Conservation (phyloP, 2,329 filamentous ascomycete genomes). For the Herpotrichia juniperi region DNA sequence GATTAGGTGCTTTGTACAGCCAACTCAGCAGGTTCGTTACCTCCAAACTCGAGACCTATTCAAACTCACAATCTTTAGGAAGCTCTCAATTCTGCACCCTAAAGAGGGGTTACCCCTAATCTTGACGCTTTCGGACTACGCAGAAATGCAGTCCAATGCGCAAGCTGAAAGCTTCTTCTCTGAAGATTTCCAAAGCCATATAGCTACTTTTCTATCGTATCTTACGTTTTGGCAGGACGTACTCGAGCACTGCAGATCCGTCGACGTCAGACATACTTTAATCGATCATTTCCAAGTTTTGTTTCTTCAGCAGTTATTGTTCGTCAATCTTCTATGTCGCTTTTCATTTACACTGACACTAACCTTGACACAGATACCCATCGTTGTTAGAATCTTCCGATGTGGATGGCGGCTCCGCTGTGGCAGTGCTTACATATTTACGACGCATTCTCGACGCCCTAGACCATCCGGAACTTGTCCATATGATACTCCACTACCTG, state of each 20-base stretch:
- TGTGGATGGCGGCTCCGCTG: constrained; percentile 93
- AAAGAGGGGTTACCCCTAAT: constrained; percentile 79
- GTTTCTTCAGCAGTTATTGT: constrained; percentile 93
- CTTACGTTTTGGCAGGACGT: constrained; percentile 98
- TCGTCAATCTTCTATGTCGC: constrained; percentile 41
- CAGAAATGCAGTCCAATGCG: constrained; percentile 71
- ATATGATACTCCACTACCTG: constrained; percentile 91
- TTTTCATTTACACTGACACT: constrained; percentile 9
- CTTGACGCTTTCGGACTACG: constrained; percentile 86
- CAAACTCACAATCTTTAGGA: constrained; percentile 53
- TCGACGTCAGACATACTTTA: constrained; percentile 89
- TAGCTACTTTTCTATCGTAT: constrained; percentile 93
- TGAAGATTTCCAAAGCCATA: constrained; percentile 78
- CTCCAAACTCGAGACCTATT: background rate
- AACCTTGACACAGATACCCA: constrained; percentile 70
- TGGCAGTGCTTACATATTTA: constrained; percentile 93
- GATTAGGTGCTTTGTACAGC: constrained; percentile 79
- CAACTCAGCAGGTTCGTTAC: constrained; percentile 65
- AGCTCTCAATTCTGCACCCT: constrained; percentile 81
- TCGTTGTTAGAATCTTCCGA: constrained; percentile 96
- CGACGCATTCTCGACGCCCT: constrained; percentile 88
- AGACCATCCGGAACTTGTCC: constrained; percentile 91
- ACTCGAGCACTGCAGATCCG: constrained; percentile 89
- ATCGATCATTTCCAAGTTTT: constrained; percentile 97
- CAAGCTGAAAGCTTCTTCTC: constrained; percentile 74